Base-by-base conservation (phyloP, 2,329 filamentous ascomycete species). In the Neophaeococcomyces mojaviensis region DNA sequence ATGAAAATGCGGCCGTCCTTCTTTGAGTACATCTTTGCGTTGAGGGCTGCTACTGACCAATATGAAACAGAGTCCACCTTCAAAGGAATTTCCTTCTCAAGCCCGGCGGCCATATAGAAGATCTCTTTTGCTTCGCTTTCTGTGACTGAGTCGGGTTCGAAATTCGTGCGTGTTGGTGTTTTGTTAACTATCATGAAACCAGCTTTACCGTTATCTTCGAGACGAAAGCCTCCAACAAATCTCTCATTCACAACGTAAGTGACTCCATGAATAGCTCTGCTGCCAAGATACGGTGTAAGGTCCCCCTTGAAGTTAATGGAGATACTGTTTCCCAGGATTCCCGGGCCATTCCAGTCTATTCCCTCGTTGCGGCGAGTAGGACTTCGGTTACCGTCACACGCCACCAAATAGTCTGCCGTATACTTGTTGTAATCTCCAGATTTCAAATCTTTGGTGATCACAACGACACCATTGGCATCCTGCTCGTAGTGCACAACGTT, bases 301-400 rank as follows among this genome's bases (percentile, higher is more conserved):
- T 61, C 53, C 12, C 59, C 64, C 2, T 54, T 35, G 49, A 68
- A 68, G 22, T 65, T 52, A 32, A 65, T 62, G 41, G 63, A 68
- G 13, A 64, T 52, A 4, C 68, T 49, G 30, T 58, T 36, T 4
- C 63, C 61, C 2, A 68, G 30, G 4, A 55, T 48, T 1, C 64
- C 63, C 19, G 54, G 50, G 1, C 63, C 65, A 2, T 55, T 58
- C 10, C 52, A 55, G 3, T 44, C 22, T 20, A 65, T 58, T 2
- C 54, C 53, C 13, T 67, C 5, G 41, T 48, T 28, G 57, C 57
- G 19, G 48, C 50, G 34, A 49, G 22, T 9, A 67, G 66, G 40
- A 69, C 68, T 5, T 31, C 39, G 18, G 16, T 16, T 22, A 37
- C 19, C 16, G 5, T 28, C 24, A 10, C 24, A 28, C 24, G 24